phyloP scores from a whole-genome alignment of 2,329 filamentous ascomycete genomes.

The Fusarium acutatum region DNA sequence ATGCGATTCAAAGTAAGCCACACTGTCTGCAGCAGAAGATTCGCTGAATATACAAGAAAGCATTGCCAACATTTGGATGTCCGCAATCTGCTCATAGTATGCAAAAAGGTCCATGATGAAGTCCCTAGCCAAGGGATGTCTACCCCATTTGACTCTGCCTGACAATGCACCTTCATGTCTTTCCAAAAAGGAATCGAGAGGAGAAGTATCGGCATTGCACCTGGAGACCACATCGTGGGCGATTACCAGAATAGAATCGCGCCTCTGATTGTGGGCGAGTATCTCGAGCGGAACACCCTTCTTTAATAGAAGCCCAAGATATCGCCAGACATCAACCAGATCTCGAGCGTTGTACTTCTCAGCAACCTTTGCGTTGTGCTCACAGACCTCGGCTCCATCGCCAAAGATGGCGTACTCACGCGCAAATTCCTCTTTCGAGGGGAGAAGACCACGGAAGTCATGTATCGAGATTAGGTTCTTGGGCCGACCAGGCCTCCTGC shows the following conservation, averaged over 20 bases:
- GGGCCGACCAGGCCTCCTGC: constrained; percentile 56
- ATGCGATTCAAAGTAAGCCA: constrained; percentile 65
- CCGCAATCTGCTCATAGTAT: constrained; percentile 69
- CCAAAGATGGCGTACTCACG: constrained; percentile 85
- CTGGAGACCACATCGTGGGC: constrained; percentile 67
- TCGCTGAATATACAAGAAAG: constrained; percentile 75
- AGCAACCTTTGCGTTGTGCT: constrained; percentile 83
- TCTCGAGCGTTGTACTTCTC: constrained; percentile 74
- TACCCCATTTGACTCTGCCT: constrained; percentile 74
- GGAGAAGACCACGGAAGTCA: constrained; percentile 74
- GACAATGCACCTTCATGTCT: constrained; percentile 49
- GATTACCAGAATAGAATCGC: constrained; percentile 72
- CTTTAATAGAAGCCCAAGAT: constrained; percentile 79
- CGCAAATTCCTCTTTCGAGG: constrained; percentile 80
- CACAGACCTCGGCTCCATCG: constrained; percentile 80
- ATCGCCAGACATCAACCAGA: constrained; percentile 83
- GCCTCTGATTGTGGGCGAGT: constrained; percentile 61
- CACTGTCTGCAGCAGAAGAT: constrained; percentile 61
- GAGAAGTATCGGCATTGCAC: constrained; percentile 28
- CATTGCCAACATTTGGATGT: constrained; percentile 77
- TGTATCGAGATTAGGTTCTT: constrained; percentile 80
- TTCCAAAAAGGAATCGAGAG: constrained; percentile 11
- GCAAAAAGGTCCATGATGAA: constrained; percentile 70
- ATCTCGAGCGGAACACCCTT: constrained; percentile 78
- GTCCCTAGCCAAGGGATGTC: constrained; percentile 69